Conservation (phyloP, 2,329 filamentous ascomycete genomes). For the Verticillium longisporum region DNA sequence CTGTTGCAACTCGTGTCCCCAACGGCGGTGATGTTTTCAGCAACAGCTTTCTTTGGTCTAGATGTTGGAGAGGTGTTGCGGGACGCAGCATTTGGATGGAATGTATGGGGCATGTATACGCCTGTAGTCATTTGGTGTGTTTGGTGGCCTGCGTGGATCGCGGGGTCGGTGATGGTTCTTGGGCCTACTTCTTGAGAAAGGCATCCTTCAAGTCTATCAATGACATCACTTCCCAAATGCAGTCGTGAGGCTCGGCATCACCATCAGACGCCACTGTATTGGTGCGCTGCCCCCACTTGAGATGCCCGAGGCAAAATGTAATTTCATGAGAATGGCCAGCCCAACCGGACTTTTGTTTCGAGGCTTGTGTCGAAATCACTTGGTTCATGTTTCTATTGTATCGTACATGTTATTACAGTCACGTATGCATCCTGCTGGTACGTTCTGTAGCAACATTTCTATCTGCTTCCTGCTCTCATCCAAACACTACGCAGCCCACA, state of each 20-base stretch:
- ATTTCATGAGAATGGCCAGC: no score
- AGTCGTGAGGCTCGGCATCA: background rate
- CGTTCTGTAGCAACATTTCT: background rate
- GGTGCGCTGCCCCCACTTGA: no score
- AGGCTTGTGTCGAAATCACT: constrained; percentile 6
- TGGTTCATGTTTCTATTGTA: background rate
- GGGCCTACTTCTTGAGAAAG: constrained; percentile 18
- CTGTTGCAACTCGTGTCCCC: constrained; percentile 58
- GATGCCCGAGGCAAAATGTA: no score
- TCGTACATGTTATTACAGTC: constrained; percentile 9
- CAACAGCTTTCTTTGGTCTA: constrained; percentile 31
- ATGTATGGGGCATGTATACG: constrained; percentile 84
- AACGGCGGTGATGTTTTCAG: constrained; percentile 43
- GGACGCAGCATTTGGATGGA: constrained; percentile 79
- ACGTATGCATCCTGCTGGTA: background rate
- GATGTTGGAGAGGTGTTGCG: constrained; percentile 54
- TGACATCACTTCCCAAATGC: background rate
- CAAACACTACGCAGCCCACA: constrained; percentile 71
- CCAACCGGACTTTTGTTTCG: background rate
- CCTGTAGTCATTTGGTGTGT: constrained; percentile 88
- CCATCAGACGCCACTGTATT: background rate
- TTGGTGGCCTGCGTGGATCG: constrained; percentile 91
- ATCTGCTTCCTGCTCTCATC: background rate
- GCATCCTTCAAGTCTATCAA: background rate
- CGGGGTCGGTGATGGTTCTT: constrained; percentile 50